phyloP scores from a whole-genome alignment of 202 grass and related monocot genomes.

The Setaria viridis region DNA sequence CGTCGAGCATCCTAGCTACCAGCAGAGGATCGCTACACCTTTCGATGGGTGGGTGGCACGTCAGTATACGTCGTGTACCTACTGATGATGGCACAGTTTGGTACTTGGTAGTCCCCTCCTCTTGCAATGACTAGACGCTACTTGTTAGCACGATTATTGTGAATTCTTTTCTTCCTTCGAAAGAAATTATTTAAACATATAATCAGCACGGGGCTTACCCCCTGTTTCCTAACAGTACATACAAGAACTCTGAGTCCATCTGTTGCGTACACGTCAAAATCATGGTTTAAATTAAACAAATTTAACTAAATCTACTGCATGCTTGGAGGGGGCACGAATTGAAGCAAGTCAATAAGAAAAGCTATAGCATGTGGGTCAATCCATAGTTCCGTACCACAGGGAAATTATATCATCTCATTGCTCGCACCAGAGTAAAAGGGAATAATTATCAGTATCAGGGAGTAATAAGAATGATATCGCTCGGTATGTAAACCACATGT shows the following conservation, averaged over 20 bases:
- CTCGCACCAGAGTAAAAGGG: too few relatives aligned
- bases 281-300: background rate
- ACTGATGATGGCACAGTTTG: background rate
- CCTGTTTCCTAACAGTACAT: too few relatives aligned
- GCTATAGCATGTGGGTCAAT: background rate
- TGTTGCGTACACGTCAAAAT: background rate
- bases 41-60: conserved; percentile 28
- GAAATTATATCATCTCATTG: too few relatives aligned
- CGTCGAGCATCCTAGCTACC: conserved; percentile 36
- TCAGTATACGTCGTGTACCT: conserved; percentile 2
- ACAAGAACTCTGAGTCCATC: background rate
- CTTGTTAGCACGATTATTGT: background rate
- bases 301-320: background rate
- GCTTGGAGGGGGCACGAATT: background rate
- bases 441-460: background rate
- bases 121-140: background rate
- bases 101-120: background rate
- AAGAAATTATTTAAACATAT: background rate
- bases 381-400: too few relatives aligned
- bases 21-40: conserved; percentile 36
- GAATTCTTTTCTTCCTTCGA: background rate
- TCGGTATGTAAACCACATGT: background rate
- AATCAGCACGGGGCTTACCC: too few relatives aligned
- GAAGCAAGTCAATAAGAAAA: background rate
- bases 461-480: background rate